phyloP scores from a whole-genome alignment of 1,139 yeast species.

The Yamadazyma siamensis region DNA sequence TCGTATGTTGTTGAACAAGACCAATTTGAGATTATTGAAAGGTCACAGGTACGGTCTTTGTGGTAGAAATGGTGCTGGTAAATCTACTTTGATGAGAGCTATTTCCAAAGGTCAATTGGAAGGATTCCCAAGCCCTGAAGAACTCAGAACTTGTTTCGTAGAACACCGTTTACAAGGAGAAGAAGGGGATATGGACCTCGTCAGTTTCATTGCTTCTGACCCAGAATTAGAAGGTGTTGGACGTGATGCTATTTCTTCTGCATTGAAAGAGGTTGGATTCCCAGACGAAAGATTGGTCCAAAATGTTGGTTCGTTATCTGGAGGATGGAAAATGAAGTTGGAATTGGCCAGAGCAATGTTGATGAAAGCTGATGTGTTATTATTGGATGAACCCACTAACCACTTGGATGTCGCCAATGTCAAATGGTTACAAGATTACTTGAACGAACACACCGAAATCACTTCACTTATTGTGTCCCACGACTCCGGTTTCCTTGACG shows the following conservation, averaged over 20 bases:
- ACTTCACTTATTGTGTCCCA: conserved; percentile 96
- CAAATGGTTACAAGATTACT: conserved; percentile 88
- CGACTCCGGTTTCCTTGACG: conserved; percentile 94
- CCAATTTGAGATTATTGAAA: conserved; percentile 78
- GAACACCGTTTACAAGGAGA: conserved; percentile 96
- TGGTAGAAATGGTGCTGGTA: conserved; percentile 99
- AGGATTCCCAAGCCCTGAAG: conserved; percentile 92
- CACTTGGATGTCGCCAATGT: conserved; percentile 95
- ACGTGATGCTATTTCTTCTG: conserved; percentile 67
- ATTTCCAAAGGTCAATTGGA: conserved; percentile 96
- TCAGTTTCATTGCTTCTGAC: conserved; percentile 85
- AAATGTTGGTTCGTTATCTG: conserved; percentile 90
- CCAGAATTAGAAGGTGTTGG: conserved; percentile 68
- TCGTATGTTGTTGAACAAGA: conserved; percentile 92
- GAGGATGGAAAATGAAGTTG: conserved; percentile 99
- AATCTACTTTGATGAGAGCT: conserved; percentile 95
- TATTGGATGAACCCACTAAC: conserved; percentile 97
- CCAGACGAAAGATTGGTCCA: conserved; percentile 85
- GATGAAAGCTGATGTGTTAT: conserved; percentile 92
- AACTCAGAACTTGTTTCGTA: conserved; percentile 90
- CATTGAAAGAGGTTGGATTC: conserved; percentile 84
- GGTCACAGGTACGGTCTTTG: conserved; percentile 98
- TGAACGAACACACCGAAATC: conserved; percentile 75
- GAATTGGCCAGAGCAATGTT: conserved; percentile 98
- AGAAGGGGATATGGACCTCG: conserved; percentile 88